Evolutionary conservation across 768 basidiomycete genomes (phyloP), one percentile per base, ranked within the genome.

Genomic region (Mycena amicta): DNA sequence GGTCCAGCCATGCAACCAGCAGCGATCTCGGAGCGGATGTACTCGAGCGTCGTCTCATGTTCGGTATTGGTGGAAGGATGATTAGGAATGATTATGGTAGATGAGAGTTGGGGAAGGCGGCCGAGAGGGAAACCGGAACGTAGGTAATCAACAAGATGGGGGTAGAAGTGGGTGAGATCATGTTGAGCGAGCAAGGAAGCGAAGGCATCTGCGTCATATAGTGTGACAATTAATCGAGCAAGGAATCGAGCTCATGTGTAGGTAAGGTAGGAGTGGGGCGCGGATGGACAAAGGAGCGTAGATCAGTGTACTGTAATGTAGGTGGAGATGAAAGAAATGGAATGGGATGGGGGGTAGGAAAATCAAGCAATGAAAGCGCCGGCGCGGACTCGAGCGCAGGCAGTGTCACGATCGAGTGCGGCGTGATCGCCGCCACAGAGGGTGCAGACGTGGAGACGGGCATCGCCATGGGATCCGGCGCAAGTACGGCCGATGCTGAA

Each of bases 181-280:
- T 68, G 68, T 27, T 63, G 67, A 0, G 11, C 0, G 3, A 76
- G 64, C 27, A 67, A 45, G 0, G 11, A 23, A 5, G 66, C 57
- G 49, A 77, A 75, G 4, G 69, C 69, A 15, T 63, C 28, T 0
- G 66, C 27, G 56, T 71, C 56, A 46, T 78, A 78, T 4, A 75
- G 77, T 12, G 67, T 68, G 4, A 68, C 33, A 5, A 75, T 60
- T 4, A n/a, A 3, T 59, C 27, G n/a, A 70, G 72, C 4, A 75
- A 51, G 0, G 60, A 28, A 16, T 62, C 23, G 46, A 55, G 60
- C 3, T 28, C 33, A 55, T 2, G 53, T 6, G 30, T 40, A 20
- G 49, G 52, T 26, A 50, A 12, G 28, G 47, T 25, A 28, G 45
- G 28, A 25, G 56, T 31, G 1, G 62, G 64, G 18, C 70, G 63